Percentiles rank a stretch among this genome's conserved stretches.
phyloP scores from a whole-genome alignment of 805 yeast species.

The Metschnikowia reukaufii region DNA sequence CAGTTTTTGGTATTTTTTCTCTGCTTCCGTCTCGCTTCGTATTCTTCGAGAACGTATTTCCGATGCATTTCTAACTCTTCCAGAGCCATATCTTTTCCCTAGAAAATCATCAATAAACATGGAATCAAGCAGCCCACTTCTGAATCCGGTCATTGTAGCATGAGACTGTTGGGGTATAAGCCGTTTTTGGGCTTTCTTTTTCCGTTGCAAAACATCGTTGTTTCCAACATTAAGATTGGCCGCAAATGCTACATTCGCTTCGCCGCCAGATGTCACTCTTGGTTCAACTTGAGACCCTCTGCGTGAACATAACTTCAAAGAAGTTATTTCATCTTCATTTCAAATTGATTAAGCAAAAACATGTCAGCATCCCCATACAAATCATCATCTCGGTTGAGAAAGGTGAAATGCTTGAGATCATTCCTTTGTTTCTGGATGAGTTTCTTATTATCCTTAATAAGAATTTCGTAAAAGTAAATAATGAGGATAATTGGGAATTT shows the following conservation, averaged over 20 bases:
- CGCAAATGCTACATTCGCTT: constrained; percentile 6
- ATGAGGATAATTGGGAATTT: constrained; percentile 37
- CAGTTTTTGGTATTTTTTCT: not conserved
- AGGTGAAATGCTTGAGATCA: constrained; percentile 36
- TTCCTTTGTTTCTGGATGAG: constrained; percentile 20
- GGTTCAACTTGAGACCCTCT: constrained; percentile 25
- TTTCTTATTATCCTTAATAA: constrained; percentile 21
- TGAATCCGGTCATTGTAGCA: constrained; percentile 34
- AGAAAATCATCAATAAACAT: constrained; percentile 36
- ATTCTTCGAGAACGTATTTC: constrained; percentile 5
- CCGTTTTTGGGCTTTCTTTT: not conserved
- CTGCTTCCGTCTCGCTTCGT: constrained; percentile 1
- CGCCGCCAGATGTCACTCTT: constrained; percentile 6
- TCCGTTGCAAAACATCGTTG: not conserved
- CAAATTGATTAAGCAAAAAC: constrained; percentile 20
- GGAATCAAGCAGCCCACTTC: constrained; percentile 42
- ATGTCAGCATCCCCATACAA: constrained; percentile 33
- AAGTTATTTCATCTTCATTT: constrained; percentile 26
- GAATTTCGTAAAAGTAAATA: constrained; percentile 35
- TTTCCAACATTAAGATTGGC: not conserved
- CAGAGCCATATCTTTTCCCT: constrained; percentile 28
- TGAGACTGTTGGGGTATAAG: constrained; percentile 32
- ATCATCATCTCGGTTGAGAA: constrained; percentile 32
- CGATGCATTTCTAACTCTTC: constrained; percentile 8
- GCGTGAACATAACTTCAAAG: constrained; percentile 27